These are phyloP conservation scores for Exutisphaerella laricina DNA, from an alignment of 2,329 filamentous ascomycete genomes.

Conservation along the genomic window DNA sequence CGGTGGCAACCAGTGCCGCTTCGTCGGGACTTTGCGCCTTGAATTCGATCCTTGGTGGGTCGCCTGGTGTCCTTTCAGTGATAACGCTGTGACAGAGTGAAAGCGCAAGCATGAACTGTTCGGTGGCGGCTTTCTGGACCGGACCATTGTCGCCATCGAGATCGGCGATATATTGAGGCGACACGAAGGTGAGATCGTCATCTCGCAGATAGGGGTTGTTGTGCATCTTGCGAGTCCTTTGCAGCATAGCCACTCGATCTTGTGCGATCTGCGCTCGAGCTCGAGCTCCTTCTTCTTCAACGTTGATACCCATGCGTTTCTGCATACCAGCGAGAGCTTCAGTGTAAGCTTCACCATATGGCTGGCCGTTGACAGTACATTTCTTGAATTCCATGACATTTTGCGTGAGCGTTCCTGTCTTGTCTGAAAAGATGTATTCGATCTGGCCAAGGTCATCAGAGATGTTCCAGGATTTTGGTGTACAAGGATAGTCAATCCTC, in stretches of 20 bases:
- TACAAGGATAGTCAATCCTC: constrained; percentile 85
- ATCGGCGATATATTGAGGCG: constrained; percentile 82
- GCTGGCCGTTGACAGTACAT: constrained; percentile 88
- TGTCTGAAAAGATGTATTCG: constrained; percentile 97
- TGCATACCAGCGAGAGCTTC: constrained; percentile 97
- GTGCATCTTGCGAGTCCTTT: constrained; percentile 67
- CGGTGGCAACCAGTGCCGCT: constrained; percentile 87
- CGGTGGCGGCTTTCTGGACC: constrained; percentile 70
- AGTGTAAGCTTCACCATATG: constrained; percentile 96
- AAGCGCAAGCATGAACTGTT: constrained; percentile 89
- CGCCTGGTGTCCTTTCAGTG: constrained; percentile 81
- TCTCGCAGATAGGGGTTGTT: constrained; percentile 88
- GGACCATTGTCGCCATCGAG: constrained; percentile 69
- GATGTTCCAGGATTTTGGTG: constrained; percentile 98
- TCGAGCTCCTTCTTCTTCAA: constrained; percentile 69
- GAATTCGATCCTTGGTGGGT: constrained; percentile 85
- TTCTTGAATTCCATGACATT: constrained; percentile 99
- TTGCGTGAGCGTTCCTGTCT: constrained; percentile 82
- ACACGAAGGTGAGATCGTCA: constrained; percentile 85
- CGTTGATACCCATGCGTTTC: constrained; percentile 79
- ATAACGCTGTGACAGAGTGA: constrained; percentile 97
- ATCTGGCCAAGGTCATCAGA: constrained; percentile 97
- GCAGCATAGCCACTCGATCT: constrained; percentile 68
- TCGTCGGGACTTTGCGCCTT: constrained; percentile 98
- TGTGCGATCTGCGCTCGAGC: constrained; percentile 72